These are phyloP conservation scores for Herpetomonas tarakana DNA, from an alignment of 208 protist species.

Conservation along the genomic window DNA sequence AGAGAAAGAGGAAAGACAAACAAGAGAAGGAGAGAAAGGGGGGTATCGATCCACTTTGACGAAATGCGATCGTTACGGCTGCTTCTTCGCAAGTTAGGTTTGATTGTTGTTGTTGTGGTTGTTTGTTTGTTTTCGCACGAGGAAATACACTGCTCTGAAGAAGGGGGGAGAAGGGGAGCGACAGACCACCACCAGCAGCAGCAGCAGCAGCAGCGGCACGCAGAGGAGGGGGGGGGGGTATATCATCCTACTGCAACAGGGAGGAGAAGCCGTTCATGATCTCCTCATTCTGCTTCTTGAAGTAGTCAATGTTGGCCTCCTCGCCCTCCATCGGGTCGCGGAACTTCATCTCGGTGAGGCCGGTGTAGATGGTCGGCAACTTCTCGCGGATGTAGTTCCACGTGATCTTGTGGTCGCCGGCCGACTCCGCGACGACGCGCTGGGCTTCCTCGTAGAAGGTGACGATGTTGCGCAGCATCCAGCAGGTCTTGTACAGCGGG, in stretches of 20 bases:
- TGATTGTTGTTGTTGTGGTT: no score
- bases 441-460: constrained; percentile 96
- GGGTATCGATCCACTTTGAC: no score
- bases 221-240: no score
- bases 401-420: constrained; percentile 94
- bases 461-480: constrained; percentile 98
- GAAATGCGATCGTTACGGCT: no score
- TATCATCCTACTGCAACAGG: constrained; percentile 57
- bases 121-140: no score
- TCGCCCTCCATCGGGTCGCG: constrained; percentile 85
- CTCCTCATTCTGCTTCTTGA: constrained; percentile 89
- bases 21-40: no score
- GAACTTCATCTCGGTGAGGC: constrained; percentile 92
- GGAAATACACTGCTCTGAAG: no score
- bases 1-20: no score
- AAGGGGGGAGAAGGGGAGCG: background rate
- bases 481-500: constrained; percentile 98
- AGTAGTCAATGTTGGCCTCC: constrained; percentile 82
- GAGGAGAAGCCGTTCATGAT: constrained; percentile 82
- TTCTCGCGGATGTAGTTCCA: constrained; percentile 94
- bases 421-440: constrained; percentile 86
- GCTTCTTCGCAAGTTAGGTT: no score
- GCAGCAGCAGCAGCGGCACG: no score
- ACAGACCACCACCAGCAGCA: no score
- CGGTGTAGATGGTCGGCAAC: constrained; percentile 80